These are phyloP conservation scores for Antrodiella citrinella DNA, from an alignment of 768 basidiomycete species.

Conservation along the genomic window DNA sequence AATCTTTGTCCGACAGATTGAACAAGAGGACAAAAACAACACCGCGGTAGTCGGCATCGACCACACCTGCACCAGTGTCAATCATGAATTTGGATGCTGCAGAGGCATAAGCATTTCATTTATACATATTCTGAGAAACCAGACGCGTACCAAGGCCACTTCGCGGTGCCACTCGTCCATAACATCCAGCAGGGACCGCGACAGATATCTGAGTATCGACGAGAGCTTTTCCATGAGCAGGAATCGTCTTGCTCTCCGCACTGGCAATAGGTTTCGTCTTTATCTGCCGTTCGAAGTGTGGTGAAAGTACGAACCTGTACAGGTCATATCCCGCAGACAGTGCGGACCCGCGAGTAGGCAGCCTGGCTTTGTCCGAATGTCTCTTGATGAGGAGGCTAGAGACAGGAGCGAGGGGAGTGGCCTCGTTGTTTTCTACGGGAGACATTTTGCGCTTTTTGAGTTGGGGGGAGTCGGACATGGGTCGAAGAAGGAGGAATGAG, in stretches of 20 bases:
- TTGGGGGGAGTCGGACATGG: constrained; percentile 13
- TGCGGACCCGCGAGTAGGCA: constrained; percentile 82
- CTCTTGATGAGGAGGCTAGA: constrained; percentile 73
- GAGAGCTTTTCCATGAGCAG: constrained; percentile 86
- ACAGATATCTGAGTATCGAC: constrained; percentile 89
- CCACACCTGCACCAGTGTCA: constrained; percentile 94
- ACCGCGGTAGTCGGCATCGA: constrained; percentile 96
- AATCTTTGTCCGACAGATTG: constrained; percentile 87
- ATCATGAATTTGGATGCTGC: constrained; percentile 96
- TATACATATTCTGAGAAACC: neutral
- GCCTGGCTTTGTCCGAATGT: constrained; percentile 69
- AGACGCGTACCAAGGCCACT: constrained; percentile 77
- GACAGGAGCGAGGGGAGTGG: constrained; percentile 28
- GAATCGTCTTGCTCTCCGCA: constrained; percentile 77
- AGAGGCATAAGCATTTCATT: neutral
- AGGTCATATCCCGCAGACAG: constrained; percentile 94
- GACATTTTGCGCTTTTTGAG: constrained; percentile 59
- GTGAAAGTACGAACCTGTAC: constrained; percentile 58
- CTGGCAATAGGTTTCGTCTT: constrained; percentile 34
- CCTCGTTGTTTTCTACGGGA: constrained; percentile 23
- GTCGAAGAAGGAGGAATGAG: neutral
- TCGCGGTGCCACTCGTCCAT: constrained; percentile 93
- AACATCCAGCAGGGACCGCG: constrained; percentile 88
- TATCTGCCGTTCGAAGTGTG: neutral
- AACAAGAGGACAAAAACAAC: constrained; percentile 86